Evolutionary conservation across 192 early-diverging fungal species (phyloP).

Genomic region (Podila epigama): DNA sequence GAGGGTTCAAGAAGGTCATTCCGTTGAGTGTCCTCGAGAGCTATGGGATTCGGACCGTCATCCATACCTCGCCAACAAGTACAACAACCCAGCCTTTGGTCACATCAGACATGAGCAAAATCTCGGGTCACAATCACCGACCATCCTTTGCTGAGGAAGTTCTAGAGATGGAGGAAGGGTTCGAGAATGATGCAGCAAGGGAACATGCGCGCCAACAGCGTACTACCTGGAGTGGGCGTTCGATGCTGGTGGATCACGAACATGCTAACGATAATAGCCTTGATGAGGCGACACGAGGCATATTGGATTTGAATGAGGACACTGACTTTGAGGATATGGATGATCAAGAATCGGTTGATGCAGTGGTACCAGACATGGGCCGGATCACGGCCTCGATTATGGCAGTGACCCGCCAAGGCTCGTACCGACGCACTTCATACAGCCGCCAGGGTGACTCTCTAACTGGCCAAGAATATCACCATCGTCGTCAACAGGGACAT

Average conservation of each 20-base stretch:
- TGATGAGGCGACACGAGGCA: not conserved
- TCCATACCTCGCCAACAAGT: slow-evolving; percentile 15
- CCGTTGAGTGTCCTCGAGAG: slow-evolving; percentile 28
- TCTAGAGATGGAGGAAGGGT: slow-evolving; percentile 37
- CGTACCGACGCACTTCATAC: slow-evolving; percentile 7
- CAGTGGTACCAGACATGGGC: slow-evolving; percentile 5
- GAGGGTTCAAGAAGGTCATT: slow-evolving; percentile 18
- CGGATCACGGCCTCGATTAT: slow-evolving; percentile 7
- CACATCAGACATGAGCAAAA: not conserved
- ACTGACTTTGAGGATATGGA: not conserved
- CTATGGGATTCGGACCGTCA: slow-evolving; percentile 26
- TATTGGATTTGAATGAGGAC: not conserved
- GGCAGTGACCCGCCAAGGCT: not conserved
- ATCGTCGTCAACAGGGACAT: not conserved
- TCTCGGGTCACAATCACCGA: not conserved
- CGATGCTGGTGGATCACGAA: not conserved
- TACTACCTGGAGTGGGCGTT: not conserved
- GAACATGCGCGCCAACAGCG: slow-evolving; percentile 3
- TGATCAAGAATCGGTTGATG: not conserved
- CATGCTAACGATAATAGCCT: not conserved
- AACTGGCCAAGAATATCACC: not conserved
- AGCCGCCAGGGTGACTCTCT: slow-evolving; percentile 12
- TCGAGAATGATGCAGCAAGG: slow-evolving; percentile 12
- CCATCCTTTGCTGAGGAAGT: slow-evolving; percentile 24
- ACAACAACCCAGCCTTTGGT: not conserved